Evolutionary conservation across 208 protist species (phyloP), one percentile per base, ranked within the genome.

Genomic region (Lotmaria passim): DNA sequence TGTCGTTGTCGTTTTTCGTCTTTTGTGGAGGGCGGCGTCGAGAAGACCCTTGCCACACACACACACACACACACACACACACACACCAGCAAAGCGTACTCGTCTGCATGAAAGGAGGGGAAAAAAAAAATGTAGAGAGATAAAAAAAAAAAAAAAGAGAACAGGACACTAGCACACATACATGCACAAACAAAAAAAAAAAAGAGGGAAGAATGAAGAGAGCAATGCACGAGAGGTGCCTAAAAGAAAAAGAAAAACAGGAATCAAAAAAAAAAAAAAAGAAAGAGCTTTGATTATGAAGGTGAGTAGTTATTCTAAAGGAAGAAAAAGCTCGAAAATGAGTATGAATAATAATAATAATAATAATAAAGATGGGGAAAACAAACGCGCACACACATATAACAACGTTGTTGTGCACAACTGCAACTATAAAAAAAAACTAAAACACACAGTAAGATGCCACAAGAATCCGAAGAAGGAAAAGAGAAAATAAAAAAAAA

Each of bases 21-120:
- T n/a, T n/a, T n/a, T n/a, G n/a, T n/a, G n/a, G n/a, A n/a, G n/a
- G n/a, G n/a, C n/a, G n/a, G n/a, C n/a, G n/a, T n/a, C n/a, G n/a
- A n/a, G n/a, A n/a, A n/a, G n/a, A n/a, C n/a, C n/a, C n/a, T n/a
- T n/a, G n/a, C n/a, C n/a, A 48, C 46, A 53, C 57, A 69, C 52
- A 59, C 41, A 65, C 51, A 74, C 50, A 74, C 21, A 69, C 47
- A 69, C 19, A 66, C 33, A 79, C 34, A 73, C 58, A 79, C 51
- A 57, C 23, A 57, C 30, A 38, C 51, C 10, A 47, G 6, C 43
- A 4, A 12, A 47, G 17, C 43, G 17, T 5, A 47, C 15, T 47
- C 19, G 17, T n/a, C 6, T 5, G 17, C 10, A 52, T 14, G 7
- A 5, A 31, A 3, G 19, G 7, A 7, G 21, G 23, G 24, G 24